Evolutionary conservation across 2,329 filamentous ascomycete genomes (phyloP).

Genomic region (Aureobasidium sp.): DNA sequence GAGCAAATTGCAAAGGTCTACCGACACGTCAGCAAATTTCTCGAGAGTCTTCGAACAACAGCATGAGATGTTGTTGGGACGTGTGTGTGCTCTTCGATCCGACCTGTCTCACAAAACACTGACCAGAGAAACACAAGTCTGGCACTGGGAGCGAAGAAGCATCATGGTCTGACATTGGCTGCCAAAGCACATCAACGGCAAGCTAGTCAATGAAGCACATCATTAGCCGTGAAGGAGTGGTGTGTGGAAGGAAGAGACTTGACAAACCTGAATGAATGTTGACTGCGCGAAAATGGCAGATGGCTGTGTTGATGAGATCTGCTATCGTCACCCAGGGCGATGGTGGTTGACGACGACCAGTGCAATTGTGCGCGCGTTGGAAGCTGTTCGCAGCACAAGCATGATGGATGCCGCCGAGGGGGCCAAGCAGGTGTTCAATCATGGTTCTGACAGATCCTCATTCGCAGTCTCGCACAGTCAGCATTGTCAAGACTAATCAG

Average conservation of each 20-base stretch:
- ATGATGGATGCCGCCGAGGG: background rate
- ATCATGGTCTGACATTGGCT: background rate
- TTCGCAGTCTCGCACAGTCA: background rate
- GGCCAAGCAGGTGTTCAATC: background rate
- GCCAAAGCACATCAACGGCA: background rate
- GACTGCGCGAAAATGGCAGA: background rate
- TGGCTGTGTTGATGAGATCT: background rate
- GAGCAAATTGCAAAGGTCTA: background rate
- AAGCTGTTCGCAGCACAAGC: background rate
- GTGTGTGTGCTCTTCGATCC: background rate
- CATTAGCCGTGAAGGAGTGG: slow-evolving; percentile 8
- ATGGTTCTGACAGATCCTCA: background rate
- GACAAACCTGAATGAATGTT: background rate
- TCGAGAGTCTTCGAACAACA: background rate
- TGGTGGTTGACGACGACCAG: background rate
- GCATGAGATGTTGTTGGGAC: background rate
- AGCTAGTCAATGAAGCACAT: background rate
- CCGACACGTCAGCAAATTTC: background rate
- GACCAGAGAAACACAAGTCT: background rate
- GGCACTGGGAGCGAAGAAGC: background rate
- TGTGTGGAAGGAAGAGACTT: background rate
- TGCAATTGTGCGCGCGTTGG: background rate
- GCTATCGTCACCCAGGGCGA: background rate
- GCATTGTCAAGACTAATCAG: background rate
- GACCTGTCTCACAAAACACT: background rate